Conservation (phyloP, 1,139 yeast genomes). For the Hyphopichia fennica region DNA sequence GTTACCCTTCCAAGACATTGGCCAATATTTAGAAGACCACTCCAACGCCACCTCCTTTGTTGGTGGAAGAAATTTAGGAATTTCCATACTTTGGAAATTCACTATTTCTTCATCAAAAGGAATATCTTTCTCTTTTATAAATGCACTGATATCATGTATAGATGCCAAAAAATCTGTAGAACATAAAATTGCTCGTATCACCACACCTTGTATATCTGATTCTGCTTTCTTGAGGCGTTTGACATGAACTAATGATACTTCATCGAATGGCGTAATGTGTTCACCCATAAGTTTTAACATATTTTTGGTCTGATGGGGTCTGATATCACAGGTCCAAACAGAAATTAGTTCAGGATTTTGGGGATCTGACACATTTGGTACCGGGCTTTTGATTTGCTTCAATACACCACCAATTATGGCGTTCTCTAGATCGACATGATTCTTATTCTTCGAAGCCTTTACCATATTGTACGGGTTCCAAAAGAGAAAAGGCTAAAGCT, state of each 20-base stretch:
- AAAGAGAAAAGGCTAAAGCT: too few relatives aligned
- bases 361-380: conserved; percentile 21
- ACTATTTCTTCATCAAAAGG: background rate
- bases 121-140: conserved; percentile 12
- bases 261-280: conserved; percentile 26
- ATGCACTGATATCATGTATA: conserved; percentile 13
- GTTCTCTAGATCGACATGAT: conserved; percentile 41
- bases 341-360: conserved; percentile 34
- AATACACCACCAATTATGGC: conserved; percentile 50
- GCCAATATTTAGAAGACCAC: conserved; percentile 81
- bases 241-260: conserved; percentile 25
- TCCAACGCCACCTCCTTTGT: conserved; percentile 60
- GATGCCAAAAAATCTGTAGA: conserved; percentile 17
- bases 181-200: conserved; percentile 29
- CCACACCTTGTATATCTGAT: conserved; percentile 2
- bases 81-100: conserved; percentile 9
- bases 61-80: conserved; percentile 40
- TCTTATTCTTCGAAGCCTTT: conserved; percentile 1
- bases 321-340: conserved; percentile 57
- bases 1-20: conserved; percentile 90
- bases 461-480: too few relatives aligned
- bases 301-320: conserved; percentile 29
- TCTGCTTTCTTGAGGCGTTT: conserved; percentile 31
- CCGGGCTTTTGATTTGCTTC: conserved; percentile 44
- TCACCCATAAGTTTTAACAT: conserved; percentile 28